Evolutionary conservation across 371 early-diverging fungal species (phyloP), one percentile per base, ranked within the genome.

Genomic region (Mucor sp.): DNA sequence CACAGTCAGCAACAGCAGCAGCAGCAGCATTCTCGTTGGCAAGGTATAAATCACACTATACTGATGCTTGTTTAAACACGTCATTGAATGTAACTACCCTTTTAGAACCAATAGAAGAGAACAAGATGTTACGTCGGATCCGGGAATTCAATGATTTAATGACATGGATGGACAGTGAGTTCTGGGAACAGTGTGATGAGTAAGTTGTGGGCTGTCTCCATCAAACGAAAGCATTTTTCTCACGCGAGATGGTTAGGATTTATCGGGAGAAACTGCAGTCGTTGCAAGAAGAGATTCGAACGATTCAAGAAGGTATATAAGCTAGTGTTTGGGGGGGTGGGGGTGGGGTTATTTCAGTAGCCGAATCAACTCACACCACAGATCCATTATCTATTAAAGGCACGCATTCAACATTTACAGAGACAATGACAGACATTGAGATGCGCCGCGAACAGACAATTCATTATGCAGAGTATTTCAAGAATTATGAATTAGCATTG

Each of bases 131-230:
- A 19, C 67, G 76, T 19, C 66, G 66, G 44, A 66, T 76, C 65
- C 74, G 70, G 44, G 76, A 72, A 67, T 75, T 68, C 57, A 72
- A 70, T 62, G 76, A 75, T 62, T 62, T 72, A 48, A 67, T 75
- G 56, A 53, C 62, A 37, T 70, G 69, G 68, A 69, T 75, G 67
- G 76, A 75, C 53, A 69, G 58, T 48, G 76, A 75, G 58, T 75
- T 75, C 35, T 67, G 67, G 66, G 73, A 75, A 50, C 74, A 73
- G 59, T 73, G 70, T 53, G 76, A 76, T 28, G 70, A 76, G 76
- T 76, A 70, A 63, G 27, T 58, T 30, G 33, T 12, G 0, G 25
- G 3, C 12, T 25, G 27, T 50, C 5, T 14, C 23, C 2, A 23
- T 23, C 12, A 35, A 1, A 12, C 1, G 37, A 35, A 35, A 6